Conservation (phyloP, 306 rosid genomes). For the Quercus alba region DNA sequence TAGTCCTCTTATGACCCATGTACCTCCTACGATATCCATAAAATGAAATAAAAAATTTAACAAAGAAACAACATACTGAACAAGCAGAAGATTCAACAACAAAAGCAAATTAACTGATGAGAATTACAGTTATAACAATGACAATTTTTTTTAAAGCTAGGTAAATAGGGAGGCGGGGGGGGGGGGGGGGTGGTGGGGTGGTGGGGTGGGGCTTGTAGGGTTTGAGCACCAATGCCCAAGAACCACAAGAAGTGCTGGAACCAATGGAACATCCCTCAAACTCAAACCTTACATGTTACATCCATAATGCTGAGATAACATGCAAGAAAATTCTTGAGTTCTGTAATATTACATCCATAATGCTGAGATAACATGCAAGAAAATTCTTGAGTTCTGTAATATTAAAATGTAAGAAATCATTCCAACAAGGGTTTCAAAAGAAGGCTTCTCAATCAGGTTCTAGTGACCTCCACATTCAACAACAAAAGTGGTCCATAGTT, state of each 20-base stretch:
- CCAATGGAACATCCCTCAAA: too few relatives aligned
- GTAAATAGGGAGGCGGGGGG: too few relatives aligned
- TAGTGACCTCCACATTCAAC: not conserved
- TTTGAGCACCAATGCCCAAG: too few relatives aligned
- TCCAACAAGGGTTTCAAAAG: not conserved
- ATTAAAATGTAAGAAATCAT: not conserved
- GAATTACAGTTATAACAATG: not conserved
- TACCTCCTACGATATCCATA: slow-evolving; percentile 65
- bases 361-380: not conserved
- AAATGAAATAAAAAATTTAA: not conserved
- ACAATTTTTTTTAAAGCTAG: not conserved
- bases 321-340: not conserved
- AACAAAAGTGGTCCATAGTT: not conserved
- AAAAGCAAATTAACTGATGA: not conserved
- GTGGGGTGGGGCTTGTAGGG: too few relatives aligned
- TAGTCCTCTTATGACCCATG: slow-evolving; percentile 96
- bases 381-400: not conserved
- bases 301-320: not conserved
- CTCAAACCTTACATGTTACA: too few relatives aligned
- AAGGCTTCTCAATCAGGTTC: not conserved
- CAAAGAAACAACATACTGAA: not conserved
- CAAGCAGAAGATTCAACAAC: not conserved
- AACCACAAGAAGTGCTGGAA: too few relatives aligned
- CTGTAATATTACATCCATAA: not conserved
- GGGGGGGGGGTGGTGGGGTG: too few relatives aligned